Percentiles rank a stretch among this genome's conserved stretches.
These are phyloP conservation scores for Arthroderma sp. DNA, from an alignment of 2,329 filamentous ascomycete species.

Conservation along the genomic window DNA sequence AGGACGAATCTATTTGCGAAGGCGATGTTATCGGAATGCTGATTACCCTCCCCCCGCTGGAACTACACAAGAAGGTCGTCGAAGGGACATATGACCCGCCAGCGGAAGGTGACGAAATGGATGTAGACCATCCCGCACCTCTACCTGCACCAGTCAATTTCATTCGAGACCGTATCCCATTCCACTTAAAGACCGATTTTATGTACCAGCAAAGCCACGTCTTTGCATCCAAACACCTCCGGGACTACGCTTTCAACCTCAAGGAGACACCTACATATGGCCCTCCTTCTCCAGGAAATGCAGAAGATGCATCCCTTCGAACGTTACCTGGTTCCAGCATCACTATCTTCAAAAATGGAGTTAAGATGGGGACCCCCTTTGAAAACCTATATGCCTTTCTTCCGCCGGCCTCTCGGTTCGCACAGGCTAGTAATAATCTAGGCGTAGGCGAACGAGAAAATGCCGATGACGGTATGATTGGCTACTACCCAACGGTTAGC, in stretches of 20 bases:
- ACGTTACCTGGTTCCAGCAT: conserved; percentile 79
- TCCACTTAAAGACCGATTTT: conserved; percentile 82
- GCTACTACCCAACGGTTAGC: conserved; percentile 88
- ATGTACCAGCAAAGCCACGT: conserved; percentile 63
- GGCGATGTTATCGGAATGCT: conserved; percentile 92
- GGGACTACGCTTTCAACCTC: conserved; percentile 48
- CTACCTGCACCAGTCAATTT: conserved; percentile 59
- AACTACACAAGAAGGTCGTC: conserved; percentile 77
- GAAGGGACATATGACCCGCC: conserved; percentile 78
- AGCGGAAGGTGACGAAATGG: conserved; percentile 45
- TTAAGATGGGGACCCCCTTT: conserved; percentile 74
- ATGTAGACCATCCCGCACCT: background rate
- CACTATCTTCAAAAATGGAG: conserved; percentile 85
- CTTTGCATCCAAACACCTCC: conserved; percentile 73
- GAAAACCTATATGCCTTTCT: conserved; percentile 80
- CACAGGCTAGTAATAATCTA: conserved; percentile 33
- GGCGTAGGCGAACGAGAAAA: conserved; percentile 64
- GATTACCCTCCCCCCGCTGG: conserved; percentile 76
- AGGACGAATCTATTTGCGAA: conserved; percentile 66
- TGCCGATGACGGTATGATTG: conserved; percentile 86
- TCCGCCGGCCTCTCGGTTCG: conserved; percentile 61
- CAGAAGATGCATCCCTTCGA: conserved; percentile 65
- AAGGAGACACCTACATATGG: conserved; percentile 37
- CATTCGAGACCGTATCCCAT: conserved; percentile 87
- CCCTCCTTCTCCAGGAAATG: conserved; percentile 44